A percentile compares a stretch with the other conserved stretches of the same genome.
Conservation (phyloP, 768 basidiomycete species). For the Neoboletus magnificus region DNA sequence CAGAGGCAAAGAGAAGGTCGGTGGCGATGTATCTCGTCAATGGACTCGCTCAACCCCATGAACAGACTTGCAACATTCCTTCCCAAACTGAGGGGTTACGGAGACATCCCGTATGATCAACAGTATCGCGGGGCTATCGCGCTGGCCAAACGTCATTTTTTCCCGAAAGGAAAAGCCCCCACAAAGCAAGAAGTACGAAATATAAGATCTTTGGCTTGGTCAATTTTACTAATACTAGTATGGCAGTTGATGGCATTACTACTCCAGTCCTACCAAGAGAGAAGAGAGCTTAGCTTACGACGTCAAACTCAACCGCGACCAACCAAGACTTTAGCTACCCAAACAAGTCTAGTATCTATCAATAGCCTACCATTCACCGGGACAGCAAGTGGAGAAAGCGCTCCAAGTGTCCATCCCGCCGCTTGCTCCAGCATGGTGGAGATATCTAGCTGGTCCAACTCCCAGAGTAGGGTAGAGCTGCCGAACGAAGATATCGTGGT, state of each 20-base stretch:
- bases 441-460: not conserved
- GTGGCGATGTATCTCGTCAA: not conserved
- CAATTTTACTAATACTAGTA: not conserved
- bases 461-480: not conserved
- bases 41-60: not conserved
- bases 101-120: conserved; percentile 24
- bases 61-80: conserved; percentile 26
- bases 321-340: conserved; percentile 18
- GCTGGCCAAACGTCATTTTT: conserved; percentile 28
- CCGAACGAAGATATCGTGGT: not conserved
- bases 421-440: not conserved
- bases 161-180: conserved; percentile 18
- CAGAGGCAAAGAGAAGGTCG: conserved; percentile 22
- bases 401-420: not conserved
- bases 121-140: conserved; percentile 29
- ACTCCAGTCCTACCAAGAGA: conserved; percentile 26
- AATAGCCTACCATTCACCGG: not conserved
- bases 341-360: conserved; percentile 16
- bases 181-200: conserved; percentile 28
- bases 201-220: not conserved
- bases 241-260: conserved; percentile 22
- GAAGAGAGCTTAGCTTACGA: conserved; percentile 6
- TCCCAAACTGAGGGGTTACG: conserved; percentile 29
- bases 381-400: not conserved
- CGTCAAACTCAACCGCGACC: not conserved